Evolutionary conservation across 1,139 yeast species (phyloP).

Genomic region (Yamadazyma dushanensis): DNA sequence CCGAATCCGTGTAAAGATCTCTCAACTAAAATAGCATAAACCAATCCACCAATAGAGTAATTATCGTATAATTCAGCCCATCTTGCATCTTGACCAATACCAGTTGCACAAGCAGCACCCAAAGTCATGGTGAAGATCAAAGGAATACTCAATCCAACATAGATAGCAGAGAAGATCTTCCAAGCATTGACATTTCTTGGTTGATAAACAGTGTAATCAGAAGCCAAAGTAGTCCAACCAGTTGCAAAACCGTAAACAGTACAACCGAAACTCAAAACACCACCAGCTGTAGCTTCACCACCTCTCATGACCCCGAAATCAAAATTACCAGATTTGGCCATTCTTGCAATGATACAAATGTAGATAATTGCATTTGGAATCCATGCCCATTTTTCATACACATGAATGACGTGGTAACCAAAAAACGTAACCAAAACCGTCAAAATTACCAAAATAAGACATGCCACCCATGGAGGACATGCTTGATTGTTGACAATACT

Average conservation of each 20-base stretch:
- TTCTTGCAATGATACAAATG: constrained; percentile 74
- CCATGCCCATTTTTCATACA: constrained; percentile 87
- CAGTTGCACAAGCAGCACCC: constrained; percentile 88
- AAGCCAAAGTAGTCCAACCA: constrained; percentile 93
- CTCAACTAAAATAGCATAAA: constrained; percentile 72
- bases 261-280: constrained; percentile 82
- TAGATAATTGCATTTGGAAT: constrained; percentile 74
- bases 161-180: constrained; percentile 64
- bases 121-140: constrained; percentile 70
- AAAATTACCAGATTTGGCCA: constrained; percentile 54
- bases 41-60: constrained; percentile 76
- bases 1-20: constrained; percentile 87
- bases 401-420: constrained; percentile 81
- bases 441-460: constrained; percentile 66
- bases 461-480: constrained; percentile 91
- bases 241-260: constrained; percentile 87
- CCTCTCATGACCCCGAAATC: constrained; percentile 47
- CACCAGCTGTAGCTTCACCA: constrained; percentile 68
- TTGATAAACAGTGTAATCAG: constrained; percentile 91
- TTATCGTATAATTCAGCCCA: constrained; percentile 56
- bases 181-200: constrained; percentile 55
- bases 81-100: constrained; percentile 42
- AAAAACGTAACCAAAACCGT: constrained; percentile 80
- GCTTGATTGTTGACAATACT: constrained; percentile 69
- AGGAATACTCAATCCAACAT: constrained; percentile 65